These are phyloP conservation scores for Cucurbita pepo DNA, from an alignment of 306 rosid species.

Conservation along the genomic window DNA sequence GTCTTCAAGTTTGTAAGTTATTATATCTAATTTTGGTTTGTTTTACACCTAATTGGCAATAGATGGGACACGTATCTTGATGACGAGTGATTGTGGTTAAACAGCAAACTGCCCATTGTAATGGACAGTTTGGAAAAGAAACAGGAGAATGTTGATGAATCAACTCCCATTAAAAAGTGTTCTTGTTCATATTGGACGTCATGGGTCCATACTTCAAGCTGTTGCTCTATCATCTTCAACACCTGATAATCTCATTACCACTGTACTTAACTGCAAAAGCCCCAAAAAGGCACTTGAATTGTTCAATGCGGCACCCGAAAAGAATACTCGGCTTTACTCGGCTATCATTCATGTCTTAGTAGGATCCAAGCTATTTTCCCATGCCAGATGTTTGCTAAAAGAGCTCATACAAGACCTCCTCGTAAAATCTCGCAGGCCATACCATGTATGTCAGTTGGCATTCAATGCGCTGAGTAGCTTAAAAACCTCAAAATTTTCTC, in stretches of 20 bases:
- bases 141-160: neutral
- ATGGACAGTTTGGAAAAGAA: neutral
- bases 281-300: slow-evolving; percentile 19
- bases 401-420: slow-evolving; percentile 24
- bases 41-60: neutral
- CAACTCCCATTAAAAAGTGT: neutral
- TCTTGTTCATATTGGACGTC: neutral
- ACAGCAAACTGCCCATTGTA: neutral
- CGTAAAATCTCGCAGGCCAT: slow-evolving; percentile 22
- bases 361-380: slow-evolving; percentile 12
- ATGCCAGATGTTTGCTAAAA: slow-evolving; percentile 36
- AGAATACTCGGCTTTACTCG: slow-evolving; percentile 17
- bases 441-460: slow-evolving; percentile 10
- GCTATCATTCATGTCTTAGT: slow-evolving; percentile 29
- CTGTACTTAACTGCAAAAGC: slow-evolving; percentile 17
- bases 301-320: slow-evolving; percentile 13
- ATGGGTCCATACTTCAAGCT: neutral
- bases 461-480: slow-evolving; percentile 25
- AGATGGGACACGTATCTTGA: neutral
- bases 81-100: neutral
- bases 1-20: neutral
- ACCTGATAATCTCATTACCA: neutral
- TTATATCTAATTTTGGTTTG: neutral
- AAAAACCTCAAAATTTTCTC: slow-evolving; percentile 14
- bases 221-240: slow-evolving; percentile 3